Base-by-base conservation (phyloP, 352 stramenopile species). In the Phytophthora vignae region DNA sequence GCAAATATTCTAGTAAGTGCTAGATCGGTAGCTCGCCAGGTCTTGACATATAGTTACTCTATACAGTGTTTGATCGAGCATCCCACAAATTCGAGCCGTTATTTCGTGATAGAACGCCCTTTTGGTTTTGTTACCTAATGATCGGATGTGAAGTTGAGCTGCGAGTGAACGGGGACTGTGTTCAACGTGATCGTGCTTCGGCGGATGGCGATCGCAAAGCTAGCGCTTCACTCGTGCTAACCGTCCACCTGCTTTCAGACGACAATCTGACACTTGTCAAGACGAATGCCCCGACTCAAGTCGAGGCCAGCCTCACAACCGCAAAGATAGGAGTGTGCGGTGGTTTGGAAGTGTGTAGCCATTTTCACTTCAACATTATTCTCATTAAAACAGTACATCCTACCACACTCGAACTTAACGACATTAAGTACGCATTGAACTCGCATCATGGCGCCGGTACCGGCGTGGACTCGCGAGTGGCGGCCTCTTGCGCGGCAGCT, bases 401-500 rank as follows among this genome's bases (percentile, higher is more conserved):
- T n/a, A n/a, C n/a, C n/a, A n/a, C n/a, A n/a, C n/a, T n/a, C n/a
- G n/a, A n/a, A n/a, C 31, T 36, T 36, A 36, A 36, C 31, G 31
- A 36, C 0, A 36, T 12, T 17, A 42, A 17, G 17, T 17, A 42
- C 36, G 11, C 17, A 42, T 42, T 42, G 40, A 46, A 3, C 38
- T 46, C 38, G 38, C 38, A 58, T 31, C 22, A 73, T 76, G 76
- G 64, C 72, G 10, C 63, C 75, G 19, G 52, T 81, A 10, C 82
- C 85, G 1, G 74, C 73, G 50, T 93, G 85, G 85, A 89, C 85
- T 4, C 64, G 64, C 49, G 81, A 91, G 68, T 93, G 83, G 85
- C 82, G 82, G 40, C 83, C 85, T 60, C 83, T 90, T 22, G 74
- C 64, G 31, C 73, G 64, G 62, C 71, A 91, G 55, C 76, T 93